Evolutionary conservation across 208 protist species (phyloP), one percentile per base, ranked within the genome.

Genomic region (Trypanosoma lewisi): DNA sequence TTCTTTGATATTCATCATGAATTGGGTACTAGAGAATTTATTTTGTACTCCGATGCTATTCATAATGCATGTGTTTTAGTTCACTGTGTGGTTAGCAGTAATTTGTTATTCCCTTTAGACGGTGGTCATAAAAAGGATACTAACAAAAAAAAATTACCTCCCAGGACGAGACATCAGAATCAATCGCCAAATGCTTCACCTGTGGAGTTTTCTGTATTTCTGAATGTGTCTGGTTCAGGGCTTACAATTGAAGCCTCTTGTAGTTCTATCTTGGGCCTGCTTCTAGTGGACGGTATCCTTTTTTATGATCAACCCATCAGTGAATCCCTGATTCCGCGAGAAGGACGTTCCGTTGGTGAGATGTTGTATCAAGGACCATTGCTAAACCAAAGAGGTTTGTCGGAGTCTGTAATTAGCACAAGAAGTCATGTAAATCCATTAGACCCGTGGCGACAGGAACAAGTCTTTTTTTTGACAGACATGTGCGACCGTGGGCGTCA

Each of bases 331-430:
- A 4, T 59, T 12, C 57, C 53, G 16, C 39, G 44, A n/a, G 70
- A 78, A 54, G 74, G 68, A 12, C 53, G 33, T 39, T 31, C 50
- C 6, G 37, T 41, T n/a, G 44, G 57, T 16, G 68, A 83, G 34
- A 51, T 78, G 4, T 17, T 57, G 1, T 88, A 88, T 49, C 67
- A 73, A 21, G 82, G 82, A 3, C 82, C 82, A 8, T 58, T 73
- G 55, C 45, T 84, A 34, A 88, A 62, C 4, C 82, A 88, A 49
- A 56, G 56, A 12, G 59, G 54, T 17, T 56, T 88, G 21, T 65
- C 76, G 25, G 75, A 82, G 19, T 39, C 28, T 33, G 12, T 66
- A 34, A 33, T 66, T 44, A 62, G 28, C n/a, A 11, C 55, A 7
- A 19, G 48, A 54, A 42, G 31, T 23, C 28, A 33, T 36, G 25